These are phyloP conservation scores for Aaosphaeria arxii DNA, from an alignment of 2,329 filamentous ascomycete genomes.

Conservation along the genomic window DNA sequence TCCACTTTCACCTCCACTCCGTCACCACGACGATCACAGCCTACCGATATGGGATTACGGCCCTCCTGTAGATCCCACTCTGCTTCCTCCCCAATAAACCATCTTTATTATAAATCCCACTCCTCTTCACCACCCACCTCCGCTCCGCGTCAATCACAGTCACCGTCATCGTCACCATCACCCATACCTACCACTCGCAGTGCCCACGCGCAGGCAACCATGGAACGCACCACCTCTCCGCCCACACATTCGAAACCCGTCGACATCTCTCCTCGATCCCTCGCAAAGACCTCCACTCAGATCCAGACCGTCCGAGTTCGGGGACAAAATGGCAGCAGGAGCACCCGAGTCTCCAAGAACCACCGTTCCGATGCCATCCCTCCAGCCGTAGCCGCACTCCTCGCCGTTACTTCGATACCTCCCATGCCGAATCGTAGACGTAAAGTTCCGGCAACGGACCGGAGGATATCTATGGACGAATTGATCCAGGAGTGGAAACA, in stretches of 20 bases:
- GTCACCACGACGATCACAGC: no score
- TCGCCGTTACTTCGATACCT: constrained; percentile 60
- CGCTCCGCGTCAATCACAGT: no score
- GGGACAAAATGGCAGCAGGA: constrained; percentile 27
- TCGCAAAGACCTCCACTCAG: constrained; percentile 23
- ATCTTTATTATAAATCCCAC: no score
- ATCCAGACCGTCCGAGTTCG: constrained; percentile 28
- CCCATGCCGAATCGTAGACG: constrained; percentile 43
- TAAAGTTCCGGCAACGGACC: constrained; percentile 40
- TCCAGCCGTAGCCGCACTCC: constrained; percentile 55
- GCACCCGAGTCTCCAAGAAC: constrained; percentile 21
- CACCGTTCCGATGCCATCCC: constrained; percentile 48
- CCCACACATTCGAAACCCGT: constrained; percentile 40
- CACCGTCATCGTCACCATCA: no score
- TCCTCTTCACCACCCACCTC: no score
- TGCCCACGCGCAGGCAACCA: no score
- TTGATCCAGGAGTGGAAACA: constrained; percentile 55
- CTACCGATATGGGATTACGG: no score
- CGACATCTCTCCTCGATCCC: constrained; percentile 38
- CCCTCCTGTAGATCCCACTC: no score
- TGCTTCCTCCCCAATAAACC: no score
- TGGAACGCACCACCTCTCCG: constrained; percentile 14
- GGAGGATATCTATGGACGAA: constrained; percentile 54
- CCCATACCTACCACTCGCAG: no score
- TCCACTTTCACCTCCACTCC: no score